A percentile compares a stretch with the other conserved stretches of the same genome.
Conservation (phyloP, 1,284 basidiomycete species). For the Trichosporon sp. region DNA sequence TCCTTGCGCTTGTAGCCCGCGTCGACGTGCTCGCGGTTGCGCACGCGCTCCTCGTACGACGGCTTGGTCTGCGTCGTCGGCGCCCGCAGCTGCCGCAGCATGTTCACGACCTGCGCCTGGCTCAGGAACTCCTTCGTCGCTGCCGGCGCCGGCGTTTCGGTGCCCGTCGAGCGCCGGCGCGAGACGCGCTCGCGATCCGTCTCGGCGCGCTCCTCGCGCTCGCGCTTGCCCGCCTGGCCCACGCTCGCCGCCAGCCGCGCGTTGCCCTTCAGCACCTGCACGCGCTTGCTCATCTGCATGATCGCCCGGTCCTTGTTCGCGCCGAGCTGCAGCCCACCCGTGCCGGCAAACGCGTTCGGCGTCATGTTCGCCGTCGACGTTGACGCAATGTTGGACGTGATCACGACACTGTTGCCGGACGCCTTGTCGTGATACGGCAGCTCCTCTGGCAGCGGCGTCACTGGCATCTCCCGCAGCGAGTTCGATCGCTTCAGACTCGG, state of each 20-base stretch:
- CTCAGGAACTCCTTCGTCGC: conserved; percentile 35
- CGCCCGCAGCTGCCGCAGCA: conserved; percentile 33
- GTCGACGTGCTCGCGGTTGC: conserved; percentile 38
- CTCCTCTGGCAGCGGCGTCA: conserved; percentile 31
- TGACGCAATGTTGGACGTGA: conserved; percentile 84
- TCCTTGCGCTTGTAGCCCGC: conserved; percentile 55
- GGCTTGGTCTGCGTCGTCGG: conserved; percentile 26
- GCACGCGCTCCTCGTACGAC: conserved; percentile 28
- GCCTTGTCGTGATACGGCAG: conserved; percentile 62
- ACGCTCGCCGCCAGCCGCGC: conserved; percentile 29
- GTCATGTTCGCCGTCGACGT: conserved; percentile 58
- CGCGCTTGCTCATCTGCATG: conserved; percentile 48
- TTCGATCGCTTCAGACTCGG: conserved; percentile 32
- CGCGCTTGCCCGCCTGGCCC: neutral
- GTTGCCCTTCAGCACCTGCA: conserved; percentile 49
- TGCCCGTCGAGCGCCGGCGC: conserved; percentile 20
- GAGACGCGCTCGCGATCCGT: neutral
- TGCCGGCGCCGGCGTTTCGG: conserved; percentile 4
- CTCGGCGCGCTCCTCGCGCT: no score
- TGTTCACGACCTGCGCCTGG: conserved; percentile 39
- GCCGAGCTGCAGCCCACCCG: conserved; percentile 24
- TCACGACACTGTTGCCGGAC: conserved; percentile 88
- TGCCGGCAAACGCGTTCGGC: conserved; percentile 26
- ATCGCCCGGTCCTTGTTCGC: conserved; percentile 40
- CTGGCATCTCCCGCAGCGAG: conserved; percentile 28